Evolutionary conservation across 805 yeast species (phyloP).

Genomic region (Starmerella asiatica): DNA sequence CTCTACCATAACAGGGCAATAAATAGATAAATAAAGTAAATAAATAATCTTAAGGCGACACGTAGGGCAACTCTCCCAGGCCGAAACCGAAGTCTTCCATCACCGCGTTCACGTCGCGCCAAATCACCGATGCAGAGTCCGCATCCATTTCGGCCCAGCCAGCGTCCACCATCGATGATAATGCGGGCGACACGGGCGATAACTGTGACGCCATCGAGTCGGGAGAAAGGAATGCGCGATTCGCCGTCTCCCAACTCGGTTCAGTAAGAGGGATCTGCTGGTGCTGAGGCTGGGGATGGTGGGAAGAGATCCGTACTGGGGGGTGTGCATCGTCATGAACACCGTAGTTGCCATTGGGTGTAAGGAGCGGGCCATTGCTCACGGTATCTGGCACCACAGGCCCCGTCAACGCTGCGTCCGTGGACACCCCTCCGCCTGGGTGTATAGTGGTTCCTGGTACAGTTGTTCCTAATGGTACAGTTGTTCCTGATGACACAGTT

Average conservation of each 20-base stretch:
- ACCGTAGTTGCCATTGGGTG: not conserved
- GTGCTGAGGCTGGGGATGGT: not conserved
- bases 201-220: constrained; percentile 5
- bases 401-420: too few relatives aligned
- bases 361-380: not conserved
- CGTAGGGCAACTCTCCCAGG: constrained; percentile 19
- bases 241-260: constrained; percentile 1
- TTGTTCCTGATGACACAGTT: too few relatives aligned
- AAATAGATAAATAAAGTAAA: not conserved
- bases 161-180: constrained; percentile 10
- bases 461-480: too few relatives aligned
- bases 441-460: too few relatives aligned
- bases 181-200: constrained; percentile 11
- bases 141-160: constrained; percentile 12
- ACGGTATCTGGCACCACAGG: not conserved
- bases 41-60: constrained; percentile 15
- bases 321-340: not conserved
- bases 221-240: constrained; percentile 11
- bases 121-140: constrained; percentile 26
- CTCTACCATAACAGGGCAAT: too few relatives aligned
- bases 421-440: too few relatives aligned
- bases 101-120: constrained; percentile 76
- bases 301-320: too few relatives aligned
- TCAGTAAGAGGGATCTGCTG: not conserved
- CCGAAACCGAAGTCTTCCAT: constrained; percentile 83